These are phyloP conservation scores for Candida neerlandica DNA, from an alignment of 1,139 yeast genomes.

Conservation along the genomic window DNA sequence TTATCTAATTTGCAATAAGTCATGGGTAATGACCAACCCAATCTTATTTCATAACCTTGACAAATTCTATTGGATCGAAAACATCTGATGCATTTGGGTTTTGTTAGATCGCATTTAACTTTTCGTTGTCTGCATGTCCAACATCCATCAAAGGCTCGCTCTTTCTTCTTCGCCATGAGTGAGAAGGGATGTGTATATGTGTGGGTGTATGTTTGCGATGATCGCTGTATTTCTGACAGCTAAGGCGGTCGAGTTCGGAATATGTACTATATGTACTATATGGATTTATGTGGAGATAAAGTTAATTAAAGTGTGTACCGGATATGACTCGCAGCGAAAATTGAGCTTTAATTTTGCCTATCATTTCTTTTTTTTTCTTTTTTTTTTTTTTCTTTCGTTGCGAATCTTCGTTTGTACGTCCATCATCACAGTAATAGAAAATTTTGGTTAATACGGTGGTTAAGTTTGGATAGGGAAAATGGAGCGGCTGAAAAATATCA, in stretches of 20 bases:
- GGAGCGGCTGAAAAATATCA: not conserved
- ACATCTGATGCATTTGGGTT: slow-evolving; percentile 48
- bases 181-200: not conserved
- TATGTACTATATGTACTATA: no score
- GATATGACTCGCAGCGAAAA: no score
- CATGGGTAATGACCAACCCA: slow-evolving; percentile 45
- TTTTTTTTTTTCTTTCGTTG: no score
- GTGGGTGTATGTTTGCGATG: not conserved
- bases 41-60: slow-evolving; percentile 42
- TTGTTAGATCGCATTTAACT: slow-evolving; percentile 50
- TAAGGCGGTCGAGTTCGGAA: no score
- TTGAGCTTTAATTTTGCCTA: no score
- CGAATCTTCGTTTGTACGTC: not conserved
- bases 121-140: slow-evolving; percentile 55
- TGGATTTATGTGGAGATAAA: no score
- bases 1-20: slow-evolving; percentile 24
- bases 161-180: slow-evolving; percentile 26
- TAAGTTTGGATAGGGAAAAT: not conserved
- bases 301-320: no score
- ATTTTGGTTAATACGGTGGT: not conserved
- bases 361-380: no score
- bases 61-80: slow-evolving; percentile 41
- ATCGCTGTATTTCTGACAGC: no score
- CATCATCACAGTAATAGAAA: not conserved
- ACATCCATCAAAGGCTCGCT: slow-evolving; percentile 52